Evolutionary conservation across 768 basidiomycete genomes (phyloP), one percentile per base, ranked within the genome.

Genomic region (Hypsizygus marmoreus): DNA sequence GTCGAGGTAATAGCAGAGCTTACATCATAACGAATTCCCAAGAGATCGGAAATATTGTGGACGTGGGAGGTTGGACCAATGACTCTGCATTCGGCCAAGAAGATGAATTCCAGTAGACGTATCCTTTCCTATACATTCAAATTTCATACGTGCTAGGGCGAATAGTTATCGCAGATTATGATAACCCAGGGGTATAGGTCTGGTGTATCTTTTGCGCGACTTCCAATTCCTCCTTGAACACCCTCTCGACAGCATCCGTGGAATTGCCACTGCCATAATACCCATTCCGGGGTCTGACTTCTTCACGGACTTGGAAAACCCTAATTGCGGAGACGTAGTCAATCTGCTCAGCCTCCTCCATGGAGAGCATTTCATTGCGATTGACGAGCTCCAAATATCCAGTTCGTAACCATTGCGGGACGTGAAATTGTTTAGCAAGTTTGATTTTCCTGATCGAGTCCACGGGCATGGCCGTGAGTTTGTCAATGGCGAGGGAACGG

Each of bases 371-470:
- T n/a, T 49, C 20, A 8, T 10, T 4, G n/a, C 32, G 47, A 29
- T 32, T 6, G 16, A 51, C 32, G 25, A 50, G 50, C 16, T 47
- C 43, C 7, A 16, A 26, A 34, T 57, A 54, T 1, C 42, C 53
- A 11, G 45, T 34, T 2, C 47, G 45, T 9, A 57, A 19, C 53
- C 56, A 57, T 39, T 45, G 42, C 7, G 56, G 56, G 23, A 57
- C 47, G 31, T 51, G 42, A n/a, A 35, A 54, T 4, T 38, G 34
- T 32, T 51, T 54, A 3, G 45, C 50, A 1, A 54, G 38, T 1
- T 44, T 25, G 26, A 51, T 35, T 33, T 39, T 45, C 28, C 43
- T 47, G 16, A 49, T 22, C 6, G 45, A 17, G 32, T 16, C 22
- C 35, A 48, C 25, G 13, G 35, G 1, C 4, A 36, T 14, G 4